Conservation (phyloP, 257 asterid genomes). For the Jasminum sambac region DNA sequence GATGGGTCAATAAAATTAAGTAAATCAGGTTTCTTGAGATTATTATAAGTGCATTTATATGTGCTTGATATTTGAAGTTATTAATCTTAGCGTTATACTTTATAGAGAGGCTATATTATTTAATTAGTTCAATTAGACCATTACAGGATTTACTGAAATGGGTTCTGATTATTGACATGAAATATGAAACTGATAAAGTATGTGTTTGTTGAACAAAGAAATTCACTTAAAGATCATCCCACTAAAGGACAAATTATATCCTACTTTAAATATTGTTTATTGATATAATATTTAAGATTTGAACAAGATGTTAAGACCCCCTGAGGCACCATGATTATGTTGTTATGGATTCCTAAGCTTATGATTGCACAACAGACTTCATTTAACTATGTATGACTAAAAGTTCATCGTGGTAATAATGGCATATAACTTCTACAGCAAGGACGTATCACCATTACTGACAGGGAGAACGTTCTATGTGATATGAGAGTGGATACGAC, state of each 20-base stretch:
- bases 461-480: background rate
- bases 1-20: background rate
- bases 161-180: background rate
- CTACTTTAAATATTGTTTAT: background rate
- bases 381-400: background rate
- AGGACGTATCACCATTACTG: background rate
- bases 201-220: background rate
- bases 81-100: background rate
- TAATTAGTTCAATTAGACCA: background rate
- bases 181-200: background rate
- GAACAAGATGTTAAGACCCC: background rate
- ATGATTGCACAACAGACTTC: background rate
- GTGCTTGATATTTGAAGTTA: background rate
- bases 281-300: background rate
- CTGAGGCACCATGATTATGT: background rate
- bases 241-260: background rate
- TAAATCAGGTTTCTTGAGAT: background rate
- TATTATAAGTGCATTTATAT: background rate
- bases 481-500: background rate
- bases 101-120: background rate
- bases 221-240: background rate
- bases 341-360: background rate
- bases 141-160: background rate
- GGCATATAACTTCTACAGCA: background rate
- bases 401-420: background rate